Percentiles rank a stretch among this genome's conserved stretches.
phyloP scores from a whole-genome alignment of 2,329 filamentous ascomycete species.

The Rhynchosporium agropyri region DNA sequence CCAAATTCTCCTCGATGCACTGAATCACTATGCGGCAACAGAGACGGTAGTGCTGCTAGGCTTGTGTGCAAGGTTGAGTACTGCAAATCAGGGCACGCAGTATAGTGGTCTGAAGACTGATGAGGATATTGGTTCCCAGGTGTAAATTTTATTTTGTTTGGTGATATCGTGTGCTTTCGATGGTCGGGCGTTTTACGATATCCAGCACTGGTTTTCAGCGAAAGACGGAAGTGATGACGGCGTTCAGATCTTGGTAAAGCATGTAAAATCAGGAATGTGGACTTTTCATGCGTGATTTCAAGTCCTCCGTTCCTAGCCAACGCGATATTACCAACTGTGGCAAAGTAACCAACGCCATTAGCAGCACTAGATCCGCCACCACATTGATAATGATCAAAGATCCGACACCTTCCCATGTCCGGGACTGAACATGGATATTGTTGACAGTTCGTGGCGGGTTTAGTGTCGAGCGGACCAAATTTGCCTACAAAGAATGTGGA shows the following conservation, averaged over 20 bases:
- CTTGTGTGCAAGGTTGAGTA: constrained; percentile 79
- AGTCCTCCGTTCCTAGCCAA: no score
- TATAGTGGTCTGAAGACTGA: constrained; percentile 62
- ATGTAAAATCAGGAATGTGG: neutral
- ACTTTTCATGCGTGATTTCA: neutral
- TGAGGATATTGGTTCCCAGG: constrained; percentile 49
- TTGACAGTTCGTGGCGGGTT: no score
- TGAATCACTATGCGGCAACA: constrained; percentile 96
- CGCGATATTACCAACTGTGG: no score
- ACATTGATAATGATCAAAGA: no score
- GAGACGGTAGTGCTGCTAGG: constrained; percentile 94
- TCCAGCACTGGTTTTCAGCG: constrained; percentile 20
- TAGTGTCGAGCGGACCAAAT: no score
- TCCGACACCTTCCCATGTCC: no score
- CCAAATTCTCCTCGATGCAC: constrained; percentile 88
- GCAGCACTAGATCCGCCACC: no score
- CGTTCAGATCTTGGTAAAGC: constrained; percentile 15
- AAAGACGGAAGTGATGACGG: constrained; percentile 1
- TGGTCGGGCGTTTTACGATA: constrained; percentile 21
- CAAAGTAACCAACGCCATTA: no score
- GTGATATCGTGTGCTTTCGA: neutral
- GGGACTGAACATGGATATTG: no score
- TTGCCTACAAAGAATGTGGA: no score
- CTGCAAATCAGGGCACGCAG: constrained; percentile 76
- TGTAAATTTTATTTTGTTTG: constrained; percentile 20